Evolutionary conservation across 768 basidiomycete genomes (phyloP), one percentile per base, ranked within the genome.

Genomic region (Phanerochaete sordida): DNA sequence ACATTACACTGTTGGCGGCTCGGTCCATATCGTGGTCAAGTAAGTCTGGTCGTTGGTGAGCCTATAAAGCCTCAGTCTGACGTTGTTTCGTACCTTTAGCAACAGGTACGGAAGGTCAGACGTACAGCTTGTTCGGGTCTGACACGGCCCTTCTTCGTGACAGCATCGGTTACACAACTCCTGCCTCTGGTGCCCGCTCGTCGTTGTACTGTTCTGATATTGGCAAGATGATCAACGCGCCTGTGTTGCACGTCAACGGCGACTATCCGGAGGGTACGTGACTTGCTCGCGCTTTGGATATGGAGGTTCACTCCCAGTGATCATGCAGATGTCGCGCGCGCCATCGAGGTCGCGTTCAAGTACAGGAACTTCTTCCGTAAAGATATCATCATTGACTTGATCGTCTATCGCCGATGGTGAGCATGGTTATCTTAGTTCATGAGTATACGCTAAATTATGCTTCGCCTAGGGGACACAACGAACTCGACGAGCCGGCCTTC

Each of bases 101-200:
- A 87, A 88, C 71, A 86, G 86, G 85, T 86, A 61, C 49, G 39
- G 13, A 35, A 13, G 33, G n/a, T n/a, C n/a, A n/a, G n/a, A n/a
- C n/a, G n/a, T n/a, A n/a, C n/a, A n/a, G n/a, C n/a, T n/a, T n/a
- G n/a, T n/a, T n/a, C 51, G 26, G 28, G 27, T 47, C 27, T 11
- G 37, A 31, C 44, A 12, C 11, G 44, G 37, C 3, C 24, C 7
- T 19, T 66, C 28, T 27, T n/a, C 3, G 31, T n/a, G 48, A 16
- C 65, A 95, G 90, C 65, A 92, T 96, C 59, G 94, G 94, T 24
- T 96, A 95, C 65, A 95, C 94, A 0, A 95, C 94, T 0, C 93
- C 93, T 0, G 90, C 92, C 0, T 86, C 90, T 0, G 83, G 81
- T 52, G 90, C 91, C 15, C 84, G 94, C 7, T 95, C 93, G 1